Conservation (phyloP, 768 basidiomycete genomes). For the Agrocybe pediades region DNA sequence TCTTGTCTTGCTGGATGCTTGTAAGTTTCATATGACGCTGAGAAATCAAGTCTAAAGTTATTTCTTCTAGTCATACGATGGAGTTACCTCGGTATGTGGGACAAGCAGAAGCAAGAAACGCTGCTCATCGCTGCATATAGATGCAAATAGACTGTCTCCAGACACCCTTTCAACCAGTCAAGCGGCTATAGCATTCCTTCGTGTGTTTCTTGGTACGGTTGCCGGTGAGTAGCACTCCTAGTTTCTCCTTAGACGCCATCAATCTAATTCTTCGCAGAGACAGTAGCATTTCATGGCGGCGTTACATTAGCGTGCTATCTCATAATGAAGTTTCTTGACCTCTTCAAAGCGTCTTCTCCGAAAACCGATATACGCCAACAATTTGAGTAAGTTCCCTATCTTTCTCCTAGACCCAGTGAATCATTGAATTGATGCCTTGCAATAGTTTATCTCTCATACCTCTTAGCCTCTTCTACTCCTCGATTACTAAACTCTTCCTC, state of each 20-base stretch:
- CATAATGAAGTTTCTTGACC: slow-evolving; percentile 45
- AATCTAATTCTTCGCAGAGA: slow-evolving; percentile 49
- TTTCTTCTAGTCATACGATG: slow-evolving; percentile 69
- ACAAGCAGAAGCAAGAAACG: too few species aligned
- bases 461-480: slow-evolving; percentile 81
- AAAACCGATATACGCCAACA: slow-evolving; percentile 59
- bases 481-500: slow-evolving; percentile 80
- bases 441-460: slow-evolving; percentile 74
- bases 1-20: slow-evolving; percentile 69
- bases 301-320: slow-evolving; percentile 59
- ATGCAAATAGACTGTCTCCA: slow-evolving; percentile 24
- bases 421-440: not conserved
- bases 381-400: slow-evolving; percentile 50
- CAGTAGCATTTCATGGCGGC: slow-evolving; percentile 71
- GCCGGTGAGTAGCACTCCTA: slow-evolving; percentile 44
- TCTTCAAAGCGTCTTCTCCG: slow-evolving; percentile 23
- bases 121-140: not conserved
- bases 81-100: slow-evolving; percentile 65
- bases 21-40: slow-evolving; percentile 33
- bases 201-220: slow-evolving; percentile 65
- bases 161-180: slow-evolving; percentile 55
- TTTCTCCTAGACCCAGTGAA: not conserved
- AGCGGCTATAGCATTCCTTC: slow-evolving; percentile 49
- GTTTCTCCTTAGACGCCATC: not conserved
- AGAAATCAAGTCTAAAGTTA: not conserved